These are phyloP conservation scores for Sungouiozyma intestinalis DNA, from an alignment of 805 yeast genomes.

Conservation along the genomic window DNA sequence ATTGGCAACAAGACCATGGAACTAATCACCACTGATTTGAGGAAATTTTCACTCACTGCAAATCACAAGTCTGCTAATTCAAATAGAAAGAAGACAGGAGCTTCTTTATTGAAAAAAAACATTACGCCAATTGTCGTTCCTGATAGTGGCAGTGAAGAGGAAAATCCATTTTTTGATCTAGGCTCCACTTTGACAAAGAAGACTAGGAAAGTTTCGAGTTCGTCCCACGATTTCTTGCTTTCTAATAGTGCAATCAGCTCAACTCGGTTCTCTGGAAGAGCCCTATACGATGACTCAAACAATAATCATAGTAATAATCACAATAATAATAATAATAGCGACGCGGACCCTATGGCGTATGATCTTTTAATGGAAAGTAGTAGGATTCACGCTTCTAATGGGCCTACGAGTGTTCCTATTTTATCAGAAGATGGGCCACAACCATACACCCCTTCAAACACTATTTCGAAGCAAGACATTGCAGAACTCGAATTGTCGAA, in stretches of 20 bases:
- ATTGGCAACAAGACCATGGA: slow-evolving; percentile 9
- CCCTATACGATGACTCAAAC: neutral
- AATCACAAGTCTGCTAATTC: neutral
- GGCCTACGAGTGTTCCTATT: neutral
- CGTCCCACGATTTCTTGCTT: neutral
- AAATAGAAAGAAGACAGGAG: slow-evolving; percentile 26
- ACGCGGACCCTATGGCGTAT: slow-evolving; percentile 2
- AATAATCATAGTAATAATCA: neutral
- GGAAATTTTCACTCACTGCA: slow-evolving; percentile 8
- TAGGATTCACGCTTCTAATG: neutral
- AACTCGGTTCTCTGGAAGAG: neutral
- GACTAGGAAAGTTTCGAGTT: neutral
- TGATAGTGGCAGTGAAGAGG: slow-evolving; percentile 13
- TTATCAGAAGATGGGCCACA: neutral
- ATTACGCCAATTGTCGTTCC: slow-evolving; percentile 31
- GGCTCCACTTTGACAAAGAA: neutral
- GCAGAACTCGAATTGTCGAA: slow-evolving; percentile 9
- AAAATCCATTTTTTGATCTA: slow-evolving; percentile 13
- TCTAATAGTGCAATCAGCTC: neutral
- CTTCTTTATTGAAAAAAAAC: slow-evolving; percentile 31
- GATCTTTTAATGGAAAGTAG: slow-evolving; percentile 2
- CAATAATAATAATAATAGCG: slow-evolving; percentile 4
- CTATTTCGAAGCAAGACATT: neutral
- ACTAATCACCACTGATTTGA: slow-evolving; percentile 6
- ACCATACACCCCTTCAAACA: neutral